These are phyloP conservation scores for Fraxinus albicans DNA, from an alignment of 305 asterid genomes.

Conservation along the genomic window DNA sequence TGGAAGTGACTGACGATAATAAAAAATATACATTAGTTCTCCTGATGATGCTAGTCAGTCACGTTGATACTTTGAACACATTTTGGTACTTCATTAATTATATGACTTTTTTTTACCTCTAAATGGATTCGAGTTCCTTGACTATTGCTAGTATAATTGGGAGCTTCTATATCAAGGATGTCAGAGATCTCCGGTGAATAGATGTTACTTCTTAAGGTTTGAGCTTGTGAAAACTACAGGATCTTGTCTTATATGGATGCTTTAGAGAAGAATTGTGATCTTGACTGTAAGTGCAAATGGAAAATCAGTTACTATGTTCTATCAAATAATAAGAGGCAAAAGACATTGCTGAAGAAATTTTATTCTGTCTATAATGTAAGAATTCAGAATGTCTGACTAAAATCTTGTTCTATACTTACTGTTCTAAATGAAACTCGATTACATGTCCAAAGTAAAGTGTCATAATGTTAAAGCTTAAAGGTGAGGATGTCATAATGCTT, in stretches of 20 bases:
- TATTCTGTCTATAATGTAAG: slow-evolving; percentile 2
- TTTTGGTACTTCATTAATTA: slow-evolving; percentile 10
- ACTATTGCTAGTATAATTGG: slow-evolving; percentile 45
- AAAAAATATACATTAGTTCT: neutral
- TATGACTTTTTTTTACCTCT: slow-evolving; percentile 10
- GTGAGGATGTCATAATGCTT: neutral
- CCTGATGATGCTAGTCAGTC: slow-evolving; percentile 18
- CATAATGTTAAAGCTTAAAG: slow-evolving; percentile 11
- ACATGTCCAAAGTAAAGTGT: neutral
- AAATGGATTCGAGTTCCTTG: slow-evolving; percentile 40
- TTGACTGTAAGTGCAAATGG: slow-evolving; percentile 40
- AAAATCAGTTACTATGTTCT: slow-evolving; percentile 18
- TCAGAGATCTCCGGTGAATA: slow-evolving; percentile 51
- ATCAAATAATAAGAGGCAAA: neutral
- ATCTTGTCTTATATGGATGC: slow-evolving; percentile 32
- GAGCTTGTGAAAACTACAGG: slow-evolving; percentile 37
- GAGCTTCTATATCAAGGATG: slow-evolving; percentile 41
- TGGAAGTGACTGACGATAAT: slow-evolving; percentile 14
- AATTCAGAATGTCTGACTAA: slow-evolving; percentile 11
- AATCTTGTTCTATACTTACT: slow-evolving; percentile 8
- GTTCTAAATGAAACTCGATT: slow-evolving; percentile 16
- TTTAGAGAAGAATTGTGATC: slow-evolving; percentile 34
- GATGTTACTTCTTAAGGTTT: slow-evolving; percentile 46
- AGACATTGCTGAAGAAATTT: neutral
- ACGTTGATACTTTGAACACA: slow-evolving; percentile 13